Evolutionary conservation across 148 eudicot species (phyloP).

Genomic region (Selenicereus undatus): DNA sequence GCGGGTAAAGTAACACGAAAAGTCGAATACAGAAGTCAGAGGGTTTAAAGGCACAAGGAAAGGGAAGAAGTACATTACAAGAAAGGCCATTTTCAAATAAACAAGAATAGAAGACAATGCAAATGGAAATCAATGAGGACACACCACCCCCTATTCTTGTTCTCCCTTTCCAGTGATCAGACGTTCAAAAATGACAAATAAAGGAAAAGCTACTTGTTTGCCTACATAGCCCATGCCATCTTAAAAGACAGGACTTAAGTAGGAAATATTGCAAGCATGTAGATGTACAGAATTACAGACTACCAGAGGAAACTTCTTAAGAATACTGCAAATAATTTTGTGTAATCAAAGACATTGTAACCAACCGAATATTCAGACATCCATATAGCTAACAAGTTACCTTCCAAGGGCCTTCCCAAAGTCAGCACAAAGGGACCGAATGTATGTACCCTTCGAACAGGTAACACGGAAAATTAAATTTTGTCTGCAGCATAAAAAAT

Average conservation of each 20-base stretch:
- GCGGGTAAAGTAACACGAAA: neutral
- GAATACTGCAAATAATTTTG: neutral
- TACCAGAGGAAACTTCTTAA: neutral
- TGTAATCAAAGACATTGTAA: neutral
- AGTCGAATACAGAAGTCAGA: neutral
- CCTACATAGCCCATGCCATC: too few relatives aligned
- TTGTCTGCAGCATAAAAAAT: slow-evolving; percentile 50
- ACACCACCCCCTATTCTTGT: neutral
- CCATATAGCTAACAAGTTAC: slow-evolving; percentile 29
- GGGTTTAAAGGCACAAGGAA: neutral
- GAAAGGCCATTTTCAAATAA: neutral
- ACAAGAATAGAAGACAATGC: neutral
- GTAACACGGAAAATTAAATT: slow-evolving; percentile 86
- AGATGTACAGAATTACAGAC: neutral
- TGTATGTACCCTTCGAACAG: slow-evolving; percentile 94
- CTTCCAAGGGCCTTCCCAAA: slow-evolving; percentile 87
- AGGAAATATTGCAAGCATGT: too few relatives aligned
- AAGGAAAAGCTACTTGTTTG: neutral
- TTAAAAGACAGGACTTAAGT: too few relatives aligned
- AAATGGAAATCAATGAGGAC: neutral
- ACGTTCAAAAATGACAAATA: neutral
- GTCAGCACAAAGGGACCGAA: slow-evolving; percentile 95
- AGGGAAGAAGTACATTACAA: neutral
- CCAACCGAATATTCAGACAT: neutral
- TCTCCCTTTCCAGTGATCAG: neutral